Evolutionary conservation across 805 yeast genomes (phyloP), one percentile per base, ranked within the genome.

Genomic region (Candida insectalens): DNA sequence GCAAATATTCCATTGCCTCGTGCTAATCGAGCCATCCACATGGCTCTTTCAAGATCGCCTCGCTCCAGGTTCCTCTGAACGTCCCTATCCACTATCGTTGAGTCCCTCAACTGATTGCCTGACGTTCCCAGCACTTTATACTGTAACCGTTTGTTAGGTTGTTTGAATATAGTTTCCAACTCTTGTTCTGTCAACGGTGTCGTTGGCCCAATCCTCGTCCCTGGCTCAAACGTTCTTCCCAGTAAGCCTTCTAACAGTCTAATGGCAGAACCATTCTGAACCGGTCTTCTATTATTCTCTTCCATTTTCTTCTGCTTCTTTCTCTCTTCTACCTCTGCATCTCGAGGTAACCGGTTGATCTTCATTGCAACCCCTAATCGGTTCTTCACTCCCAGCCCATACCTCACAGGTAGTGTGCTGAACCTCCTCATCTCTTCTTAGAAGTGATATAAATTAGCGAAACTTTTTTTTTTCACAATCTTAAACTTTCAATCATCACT

Each of bases 91-190:
- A 81, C 74, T 19, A 69, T 45, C 32, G 60, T 59, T 0, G 85
- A 70, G 49, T 82, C 84, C 32, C 65, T 54, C 22, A 82, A 40
- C 47, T 74, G 81, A 19, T 61, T 62, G 4, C 69, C 74, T 20
- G 70, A 69, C 0, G 74, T 66, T 2, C 88, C 89, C 18, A 81
- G 48, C 5, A 79, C 57, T 3, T 67, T 62, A 46, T 69, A 69
- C 27, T 73, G 43, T 36, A 80, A 51, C 32, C 72, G 53, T 34
- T 59, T 56, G 42, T 76, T 56, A 25, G 43, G 45, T 15, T 40
- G 37, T 16, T 37, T 38, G 30, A 51, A 47, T 5, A 59, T 41
- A 6, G 27, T 38, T 10, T 41, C 33, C 4, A 59, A 33, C 30
- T 59, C 56, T 10, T 46, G 44, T 2, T 47, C 44, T 4, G 50